Evolutionary conservation across 208 protist genomes (phyloP), one percentile per base, ranked within the genome.

Genomic region (Trypanosoma melophagium): DNA sequence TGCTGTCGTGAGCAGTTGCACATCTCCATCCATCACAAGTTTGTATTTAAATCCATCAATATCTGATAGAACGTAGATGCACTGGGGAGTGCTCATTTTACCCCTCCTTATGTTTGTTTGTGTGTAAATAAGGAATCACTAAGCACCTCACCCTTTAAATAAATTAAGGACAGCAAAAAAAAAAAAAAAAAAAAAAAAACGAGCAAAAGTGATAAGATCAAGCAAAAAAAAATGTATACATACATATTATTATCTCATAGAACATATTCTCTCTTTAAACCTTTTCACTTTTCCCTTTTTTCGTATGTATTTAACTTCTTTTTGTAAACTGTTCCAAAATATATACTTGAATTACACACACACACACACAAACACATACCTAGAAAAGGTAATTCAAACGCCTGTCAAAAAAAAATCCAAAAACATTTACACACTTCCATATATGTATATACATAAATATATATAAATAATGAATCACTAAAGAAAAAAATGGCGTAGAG

Each of bases 21-120:
- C 50, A 21, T 86, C 78, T n/a, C 86, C 85, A 31, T 92, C 79
- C 62, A 96, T 63, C 8, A 94, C 80, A 2, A 96, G 72, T 70
- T 94, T 94, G 73, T 92, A 94, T 62, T 81, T 89, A 58, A 77
- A 82, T 22, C 87, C 87, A 53, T 95, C 86, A 35, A 89, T 76
- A 10, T 83, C 77, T 3, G 85, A 90, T 0, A 93, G 74, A 17
- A 94, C 86, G 63, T 90, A 87, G 16, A 71, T 45, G 17, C 42
- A 67, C 41, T 67, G 40, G 56, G 35, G 24, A 28, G 10, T 21
- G 28, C 5, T 7, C 3, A 3, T 17, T 22, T n/a, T 38, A 21
- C 40, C 19, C 54, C n/a, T 59, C 28, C 31, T 52, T 64, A 61
- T 71, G 55, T 44, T 12, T 54, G 16, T 70, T 58, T 42, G 40